These are phyloP conservation scores for Rhizophlyctis rosea DNA, from an alignment of 192 early-diverging fungal genomes.

Conservation along the genomic window DNA sequence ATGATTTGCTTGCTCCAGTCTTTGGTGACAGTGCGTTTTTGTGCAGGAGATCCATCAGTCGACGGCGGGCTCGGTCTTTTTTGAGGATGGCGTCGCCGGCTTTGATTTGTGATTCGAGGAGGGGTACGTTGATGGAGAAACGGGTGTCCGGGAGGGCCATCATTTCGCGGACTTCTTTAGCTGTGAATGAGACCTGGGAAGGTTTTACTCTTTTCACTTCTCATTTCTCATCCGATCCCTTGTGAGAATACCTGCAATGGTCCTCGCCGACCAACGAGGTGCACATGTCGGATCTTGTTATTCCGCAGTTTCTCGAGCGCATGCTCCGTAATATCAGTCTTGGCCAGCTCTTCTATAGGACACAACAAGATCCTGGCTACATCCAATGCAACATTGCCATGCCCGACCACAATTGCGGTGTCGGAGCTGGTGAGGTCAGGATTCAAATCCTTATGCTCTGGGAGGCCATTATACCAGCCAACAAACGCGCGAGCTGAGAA, in stretches of 20 bases:
- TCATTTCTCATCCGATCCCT: too few relatives aligned
- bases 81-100: slow-evolving; percentile 16
- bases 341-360: slow-evolving; percentile 63
- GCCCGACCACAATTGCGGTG: slow-evolving; percentile 80
- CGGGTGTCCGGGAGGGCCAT: slow-evolving; percentile 61
- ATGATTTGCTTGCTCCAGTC: slow-evolving; percentile 48
- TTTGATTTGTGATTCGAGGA: slow-evolving; percentile 55
- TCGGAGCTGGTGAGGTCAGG: slow-evolving; percentile 64
- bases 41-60: slow-evolving; percentile 75
- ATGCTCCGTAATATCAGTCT: slow-evolving; percentile 81
- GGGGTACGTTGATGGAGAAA: slow-evolving; percentile 61
- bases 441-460: slow-evolving; percentile 57
- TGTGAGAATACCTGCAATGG: slow-evolving; percentile 88
- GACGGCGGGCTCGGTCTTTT: slow-evolving; percentile 66
- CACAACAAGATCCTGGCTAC: slow-evolving; percentile 82
- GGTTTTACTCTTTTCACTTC: slow-evolving; percentile 7
- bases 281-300: slow-evolving; percentile 76
- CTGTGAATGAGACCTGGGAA: slow-evolving; percentile 75
- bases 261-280: slow-evolving; percentile 86
- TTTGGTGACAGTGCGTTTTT: slow-evolving; percentile 50
- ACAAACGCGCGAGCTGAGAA: slow-evolving; percentile 83
- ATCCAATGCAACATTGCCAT: slow-evolving; percentile 94
- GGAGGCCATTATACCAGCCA: slow-evolving; percentile 92
- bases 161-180: slow-evolving; percentile 96
- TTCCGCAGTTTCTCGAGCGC: slow-evolving; percentile 64